A percentile compares a stretch with the other conserved stretches of the same genome.
These are phyloP conservation scores for Leptodontidium sp. DNA, from an alignment of 2,329 filamentous ascomycete genomes.

Conservation along the genomic window DNA sequence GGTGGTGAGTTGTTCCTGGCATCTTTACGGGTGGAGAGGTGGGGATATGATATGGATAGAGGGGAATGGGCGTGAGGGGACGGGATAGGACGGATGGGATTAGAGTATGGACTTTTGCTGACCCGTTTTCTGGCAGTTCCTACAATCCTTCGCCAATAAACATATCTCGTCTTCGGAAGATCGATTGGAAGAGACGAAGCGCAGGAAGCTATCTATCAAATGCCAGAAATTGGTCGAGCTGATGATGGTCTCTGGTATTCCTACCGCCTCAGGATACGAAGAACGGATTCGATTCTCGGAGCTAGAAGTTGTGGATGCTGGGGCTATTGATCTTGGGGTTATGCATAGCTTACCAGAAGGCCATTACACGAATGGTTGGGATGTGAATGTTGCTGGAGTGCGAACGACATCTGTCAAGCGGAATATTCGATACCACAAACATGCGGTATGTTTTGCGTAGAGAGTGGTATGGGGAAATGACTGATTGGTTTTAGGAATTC, in stretches of 20 bases:
- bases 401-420: conserved; percentile 82
- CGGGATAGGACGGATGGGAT: background rate
- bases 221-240: conserved; percentile 95
- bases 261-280: conserved; percentile 95
- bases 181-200: conserved; percentile 93
- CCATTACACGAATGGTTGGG: conserved; percentile 94
- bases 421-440: conserved; percentile 88
- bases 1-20: conserved; percentile 67
- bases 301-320: conserved; percentile 93
- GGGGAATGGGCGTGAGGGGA: background rate
- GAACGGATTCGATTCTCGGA: conserved; percentile 97
- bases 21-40: background rate
- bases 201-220: conserved; percentile 89
- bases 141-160: conserved; percentile 97
- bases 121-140: conserved; percentile 66
- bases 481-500: conserved; percentile 71
- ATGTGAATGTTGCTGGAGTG: conserved; percentile 93
- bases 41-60: background rate
- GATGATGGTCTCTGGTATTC: conserved; percentile 99
- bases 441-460: conserved; percentile 70
- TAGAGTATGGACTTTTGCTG: conserved; percentile 20
- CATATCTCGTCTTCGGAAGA: conserved; percentile 98
- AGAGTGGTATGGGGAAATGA: background rate
- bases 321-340: conserved; percentile 89
- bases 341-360: conserved; percentile 89